Evolutionary conservation across 345 rosid species (phyloP).

Genomic region (Carallia brachiata): DNA sequence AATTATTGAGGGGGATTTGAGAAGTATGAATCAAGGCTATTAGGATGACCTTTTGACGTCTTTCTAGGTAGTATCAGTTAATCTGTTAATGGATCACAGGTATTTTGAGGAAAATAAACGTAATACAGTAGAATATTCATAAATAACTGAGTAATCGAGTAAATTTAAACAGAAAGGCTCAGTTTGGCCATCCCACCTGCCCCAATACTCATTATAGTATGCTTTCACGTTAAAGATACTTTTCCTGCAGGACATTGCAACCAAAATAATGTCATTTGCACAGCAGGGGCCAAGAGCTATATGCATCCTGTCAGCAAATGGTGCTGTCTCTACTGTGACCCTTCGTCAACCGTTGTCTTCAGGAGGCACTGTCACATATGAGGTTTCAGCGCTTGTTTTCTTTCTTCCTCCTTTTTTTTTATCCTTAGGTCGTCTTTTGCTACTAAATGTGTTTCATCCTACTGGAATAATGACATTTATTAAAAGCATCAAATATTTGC

Average conservation of each 20-base stretch:
- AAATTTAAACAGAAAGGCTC: neutral
- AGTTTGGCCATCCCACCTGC: neutral
- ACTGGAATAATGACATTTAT: too few relatives aligned
- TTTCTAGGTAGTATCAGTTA: too few relatives aligned
- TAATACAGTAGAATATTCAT: too few relatives aligned
- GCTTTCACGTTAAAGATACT: conserved; percentile 11
- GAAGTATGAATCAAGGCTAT: too few relatives aligned
- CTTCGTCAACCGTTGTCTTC: conserved; percentile 77
- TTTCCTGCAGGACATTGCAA: conserved; percentile 65
- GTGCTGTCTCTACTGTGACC: conserved; percentile 84
- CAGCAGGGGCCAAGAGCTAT: conserved; percentile 87
- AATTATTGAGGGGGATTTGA: too few relatives aligned
- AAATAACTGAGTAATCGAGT: neutral
- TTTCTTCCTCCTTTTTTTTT: neutral
- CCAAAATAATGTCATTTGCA: conserved; percentile 72
- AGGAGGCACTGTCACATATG: conserved; percentile 77
- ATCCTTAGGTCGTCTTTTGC: neutral
- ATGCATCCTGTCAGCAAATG: conserved; percentile 85
- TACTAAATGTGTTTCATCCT: neutral
- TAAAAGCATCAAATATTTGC: neutral
- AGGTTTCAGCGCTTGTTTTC: conserved; percentile 49
- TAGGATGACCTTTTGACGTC: too few relatives aligned
- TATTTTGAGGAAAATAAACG: too few relatives aligned
- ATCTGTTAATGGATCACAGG: too few relatives aligned
- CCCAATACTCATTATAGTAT: neutral